Percentiles rank a stretch among this genome's conserved stretches.
These are phyloP conservation scores for Ascochyta fabae DNA, from an alignment of 2,329 filamentous ascomycete species.

Conservation along the genomic window DNA sequence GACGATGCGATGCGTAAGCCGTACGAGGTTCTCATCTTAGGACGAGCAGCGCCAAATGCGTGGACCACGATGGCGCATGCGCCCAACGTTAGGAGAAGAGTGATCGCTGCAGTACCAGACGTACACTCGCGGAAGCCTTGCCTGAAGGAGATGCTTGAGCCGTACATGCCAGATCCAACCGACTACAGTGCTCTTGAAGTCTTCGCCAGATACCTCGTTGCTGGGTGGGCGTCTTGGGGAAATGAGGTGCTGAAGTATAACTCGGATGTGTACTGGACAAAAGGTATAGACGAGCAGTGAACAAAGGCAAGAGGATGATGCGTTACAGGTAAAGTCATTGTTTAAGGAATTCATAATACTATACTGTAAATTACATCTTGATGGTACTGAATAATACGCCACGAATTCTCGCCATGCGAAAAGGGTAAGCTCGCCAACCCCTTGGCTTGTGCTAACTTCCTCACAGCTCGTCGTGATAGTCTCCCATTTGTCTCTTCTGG, in stretches of 20 bases:
- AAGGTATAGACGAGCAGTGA: background rate
- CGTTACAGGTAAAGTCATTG: too few relatives aligned
- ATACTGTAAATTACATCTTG: conserved; percentile 2
- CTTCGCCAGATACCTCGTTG: conserved; percentile 76
- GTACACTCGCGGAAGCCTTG: conserved; percentile 81
- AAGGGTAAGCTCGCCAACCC: background rate
- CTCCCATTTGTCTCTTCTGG: conserved; percentile 33
- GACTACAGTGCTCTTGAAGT: conserved; percentile 71
- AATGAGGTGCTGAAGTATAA: conserved; percentile 77
- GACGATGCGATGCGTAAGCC: conserved; percentile 73
- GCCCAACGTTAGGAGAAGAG: conserved; percentile 55
- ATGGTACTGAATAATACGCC: background rate
- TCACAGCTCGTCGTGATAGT: conserved; percentile 7
- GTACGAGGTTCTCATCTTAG: conserved; percentile 76
- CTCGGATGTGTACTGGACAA: conserved; percentile 59
- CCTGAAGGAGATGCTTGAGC: conserved; percentile 65
- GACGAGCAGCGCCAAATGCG: conserved; percentile 43
- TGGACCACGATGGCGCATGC: conserved; percentile 29
- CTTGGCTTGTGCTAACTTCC: background rate
- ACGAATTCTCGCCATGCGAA: background rate
- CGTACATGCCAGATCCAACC: conserved; percentile 54
- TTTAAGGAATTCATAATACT: background rate
- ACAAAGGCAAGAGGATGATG: background rate
- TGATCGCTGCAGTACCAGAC: conserved; percentile 75
- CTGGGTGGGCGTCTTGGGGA: conserved; percentile 81